Evolutionary conservation across 495 filamentous ascomycete genomes (phyloP), one percentile per base, ranked within the genome.

Genomic region (Hyaloscypha bicolor): DNA sequence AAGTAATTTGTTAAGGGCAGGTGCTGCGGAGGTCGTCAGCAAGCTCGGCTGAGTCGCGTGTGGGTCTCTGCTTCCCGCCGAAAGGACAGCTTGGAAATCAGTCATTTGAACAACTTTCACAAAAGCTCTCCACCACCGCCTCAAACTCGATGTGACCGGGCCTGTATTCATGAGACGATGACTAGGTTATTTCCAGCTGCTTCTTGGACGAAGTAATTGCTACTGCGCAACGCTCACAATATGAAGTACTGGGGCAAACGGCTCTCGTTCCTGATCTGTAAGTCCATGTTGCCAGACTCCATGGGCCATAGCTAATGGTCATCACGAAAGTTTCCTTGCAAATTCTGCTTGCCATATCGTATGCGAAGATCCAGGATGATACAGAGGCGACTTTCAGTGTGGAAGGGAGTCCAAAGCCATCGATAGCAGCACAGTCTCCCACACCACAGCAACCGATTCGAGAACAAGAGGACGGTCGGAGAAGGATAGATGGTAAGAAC

Each of bases 261-360:
- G 66, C 60, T 73, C 63, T 67, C 68, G 63, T 71, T 71, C 42
- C 58, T 69, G 55, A 59, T 71, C 42, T 57, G 71, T 73, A 71
- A 11, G 71, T 65, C 22, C 53, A 29, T 8, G 9, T 12, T 56
- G 11, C 16, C 42, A 11, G 4, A 4, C 16, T 48, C 16, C 16
- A 3, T 11, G 11, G 4, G 16, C 37, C 9, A 22, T 11, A 62
- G 55, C 67, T 69, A 55, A 64, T 56, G 35, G 25, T 45, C 29
- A 19, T 48, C 16, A 48, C 42, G 25, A 55, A 30, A 73, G 71
- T 70, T 1, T 63, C 70, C 45, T 52, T 73, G 39, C 67, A 70
- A 33, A n/a, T 73, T 51, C 58, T 68, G 1, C 21, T 68, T 32
- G 52, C 67, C 4, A 33, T 55, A 12, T 60, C 55, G 19, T 55